A percentile compares a stretch with the other conserved stretches of the same genome.
These are phyloP conservation scores for Epithemia pelagica DNA, from an alignment of 108 stramenopile species.

Conservation along the genomic window DNA sequence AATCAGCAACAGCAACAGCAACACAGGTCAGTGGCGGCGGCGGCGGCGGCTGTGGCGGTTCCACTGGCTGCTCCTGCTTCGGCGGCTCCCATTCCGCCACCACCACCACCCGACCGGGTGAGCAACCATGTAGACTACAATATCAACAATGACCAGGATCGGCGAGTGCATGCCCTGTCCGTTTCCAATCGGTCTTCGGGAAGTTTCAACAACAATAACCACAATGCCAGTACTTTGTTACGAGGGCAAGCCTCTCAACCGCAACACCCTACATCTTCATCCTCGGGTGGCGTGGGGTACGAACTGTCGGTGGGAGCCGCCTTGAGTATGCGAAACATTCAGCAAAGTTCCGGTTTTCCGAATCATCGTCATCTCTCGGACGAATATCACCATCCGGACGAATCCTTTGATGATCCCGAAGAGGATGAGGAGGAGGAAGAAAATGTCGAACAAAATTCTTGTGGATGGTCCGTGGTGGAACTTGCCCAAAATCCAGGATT, in stretches of 20 bases:
- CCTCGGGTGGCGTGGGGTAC: not conserved
- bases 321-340: too few relatives aligned
- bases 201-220: not conserved
- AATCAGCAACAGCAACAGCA: not conserved
- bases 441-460: not conserved
- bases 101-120: not conserved
- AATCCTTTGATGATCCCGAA: not conserved
- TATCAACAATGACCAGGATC: not conserved
- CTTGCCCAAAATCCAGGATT: constrained; percentile 8
- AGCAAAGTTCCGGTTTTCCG: too few relatives aligned
- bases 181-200: not conserved
- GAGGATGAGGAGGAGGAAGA: not conserved
- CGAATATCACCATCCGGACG: not conserved
- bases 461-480: constrained; percentile 14
- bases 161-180: not conserved
- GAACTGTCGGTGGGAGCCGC: not conserved
- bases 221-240: too few relatives aligned
- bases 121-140: not conserved
- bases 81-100: not conserved
- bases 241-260: not conserved
- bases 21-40: too few relatives aligned
- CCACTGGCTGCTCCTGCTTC: not conserved
- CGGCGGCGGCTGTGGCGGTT: too few relatives aligned
- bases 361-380: not conserved
- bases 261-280: too few relatives aligned